Percentiles rank a stretch among this genome's conserved stretches.
Evolutionary conservation across 2,329 filamentous ascomycete species (phyloP).

Genomic region (Coleophoma eucalyptorum): DNA sequence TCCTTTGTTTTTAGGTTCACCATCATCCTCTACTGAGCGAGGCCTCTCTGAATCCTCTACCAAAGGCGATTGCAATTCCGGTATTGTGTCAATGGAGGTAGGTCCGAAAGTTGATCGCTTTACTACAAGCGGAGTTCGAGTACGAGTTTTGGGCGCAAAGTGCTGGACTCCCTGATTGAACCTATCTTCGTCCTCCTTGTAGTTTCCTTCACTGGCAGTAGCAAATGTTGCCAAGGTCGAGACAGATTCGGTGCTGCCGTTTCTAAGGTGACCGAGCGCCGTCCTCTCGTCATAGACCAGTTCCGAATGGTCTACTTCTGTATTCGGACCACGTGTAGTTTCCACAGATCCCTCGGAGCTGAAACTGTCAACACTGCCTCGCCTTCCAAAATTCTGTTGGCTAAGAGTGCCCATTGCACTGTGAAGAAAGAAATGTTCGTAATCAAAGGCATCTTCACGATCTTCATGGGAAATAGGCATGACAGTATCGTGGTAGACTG

Average conservation of each 20-base stretch:
- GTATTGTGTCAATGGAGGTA: conserved; percentile 4
- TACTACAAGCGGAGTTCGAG: conserved; percentile 11
- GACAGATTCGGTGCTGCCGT: conserved; percentile 53
- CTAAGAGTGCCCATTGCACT: conserved; percentile 81
- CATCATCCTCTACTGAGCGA: conserved; percentile 12
- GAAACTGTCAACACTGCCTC: conserved; percentile 47
- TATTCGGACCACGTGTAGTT: conserved; percentile 49
- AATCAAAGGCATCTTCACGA: conserved; percentile 92
- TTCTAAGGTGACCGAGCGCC: conserved; percentile 38
- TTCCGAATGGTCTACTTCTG: conserved; percentile 8
- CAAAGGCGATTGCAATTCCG: conserved; percentile 5
- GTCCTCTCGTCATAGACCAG: conserved; percentile 12
- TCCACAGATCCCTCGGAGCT: conserved; percentile 59
- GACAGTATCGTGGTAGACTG: conserved; percentile 58
- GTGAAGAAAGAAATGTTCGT: conserved; percentile 92
- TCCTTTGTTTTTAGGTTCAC: conserved; percentile 8
- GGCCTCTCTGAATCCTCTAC: conserved; percentile 7
- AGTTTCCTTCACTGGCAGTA: conserved; percentile 53
- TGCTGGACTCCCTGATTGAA: conserved; percentile 33
- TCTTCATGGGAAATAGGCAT: conserved; percentile 79
- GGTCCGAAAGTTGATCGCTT: conserved; percentile 26
- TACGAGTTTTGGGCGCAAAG: conserved; percentile 9
- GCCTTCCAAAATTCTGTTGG: conserved; percentile 41
- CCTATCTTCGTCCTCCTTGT: conserved; percentile 32
- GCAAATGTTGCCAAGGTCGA: conserved; percentile 61